phyloP scores from a whole-genome alignment of 2,329 filamentous ascomycete species.

The Shiraia bambusicola region DNA sequence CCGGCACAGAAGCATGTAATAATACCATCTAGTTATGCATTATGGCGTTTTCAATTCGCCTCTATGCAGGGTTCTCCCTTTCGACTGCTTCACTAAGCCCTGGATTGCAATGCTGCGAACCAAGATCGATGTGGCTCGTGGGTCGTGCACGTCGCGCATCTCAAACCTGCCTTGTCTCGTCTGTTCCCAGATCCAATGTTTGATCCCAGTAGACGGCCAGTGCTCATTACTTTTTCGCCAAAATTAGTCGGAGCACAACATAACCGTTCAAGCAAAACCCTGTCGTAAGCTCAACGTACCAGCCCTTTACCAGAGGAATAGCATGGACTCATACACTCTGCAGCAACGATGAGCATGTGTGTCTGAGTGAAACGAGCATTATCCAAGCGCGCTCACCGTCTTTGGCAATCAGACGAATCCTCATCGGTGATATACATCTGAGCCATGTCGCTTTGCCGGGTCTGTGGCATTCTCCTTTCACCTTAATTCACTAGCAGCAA shows the following conservation, averaged over 20 bases:
- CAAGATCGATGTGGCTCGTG: conserved; percentile 11
- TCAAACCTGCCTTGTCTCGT: conserved; percentile 35
- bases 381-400: conserved; percentile 20
- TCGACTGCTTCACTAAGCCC: conserved; percentile 14
- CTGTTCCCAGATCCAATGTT: conserved; percentile 22
- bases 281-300: conserved; percentile 11
- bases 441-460: conserved; percentile 9
- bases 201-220: conserved; percentile 10
- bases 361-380: conserved; percentile 25
- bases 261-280: conserved; percentile 24
- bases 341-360: conserved; percentile 16
- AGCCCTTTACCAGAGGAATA: conserved; percentile 26
- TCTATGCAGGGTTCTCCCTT: neutral
- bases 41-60: neutral
- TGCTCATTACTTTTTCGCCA: conserved; percentile 21
- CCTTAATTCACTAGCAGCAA: conserved; percentile 6
- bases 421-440: conserved; percentile 22
- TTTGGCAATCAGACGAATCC: conserved; percentile 14
- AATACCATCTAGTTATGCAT: conserved; percentile 1
- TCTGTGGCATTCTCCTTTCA: conserved; percentile 3
- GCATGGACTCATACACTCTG: conserved; percentile 33
- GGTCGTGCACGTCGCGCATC: conserved; percentile 36
- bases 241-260: conserved; percentile 18
- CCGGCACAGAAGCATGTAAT: neutral
- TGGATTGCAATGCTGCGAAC: conserved; percentile 20